Evolutionary conservation across 2,329 filamentous ascomycete genomes (phyloP), one percentile per base, ranked within the genome.

Genomic region (Whalleya microplaca): DNA sequence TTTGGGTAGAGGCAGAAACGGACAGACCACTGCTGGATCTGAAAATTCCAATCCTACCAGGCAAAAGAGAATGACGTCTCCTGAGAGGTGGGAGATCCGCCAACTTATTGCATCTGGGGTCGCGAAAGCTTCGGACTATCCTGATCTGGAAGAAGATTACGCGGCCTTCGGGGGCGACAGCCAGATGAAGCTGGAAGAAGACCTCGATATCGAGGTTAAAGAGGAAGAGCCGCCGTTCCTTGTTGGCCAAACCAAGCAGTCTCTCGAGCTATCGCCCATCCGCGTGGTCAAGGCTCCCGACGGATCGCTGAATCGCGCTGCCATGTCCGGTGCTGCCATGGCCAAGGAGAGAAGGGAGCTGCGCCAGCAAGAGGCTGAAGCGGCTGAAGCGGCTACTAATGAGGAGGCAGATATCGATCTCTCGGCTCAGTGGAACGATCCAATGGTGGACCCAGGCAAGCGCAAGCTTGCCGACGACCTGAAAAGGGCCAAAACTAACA

Each of bases 151-250:
- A 65, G 92, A 97, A 65, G 93, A 98, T 55, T 96, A 96, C 61
- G 89, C 91, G 16, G 93, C 92, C 0, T 78, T 97, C 21, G 89
- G 88, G 21, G 94, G 92, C 14, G 91, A 96, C 63, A 91, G 88
- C 16, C 88, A 91, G 51, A 88, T 98, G 73, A 92, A 97, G 71
- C 83, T 98, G 62, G 95, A 99, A 71, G 91, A 97, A 73, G 95
- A 99, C 69, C 86, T 99, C 3, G 95, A 99, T 67, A 99, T 99
- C 61, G 95, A 99, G 73, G 91, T 99, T 23, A 85, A 89, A 64
- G 95, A 99, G 60, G 95, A 99, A 67, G 95, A 99, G 69, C 96
- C 95, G 0, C 95, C 95, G 0, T 99, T 99, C 79, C 75, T 99
- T 61, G 90, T 91, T 16, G 95, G 95, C 3, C 96, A 99, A 73